Conservation (phyloP, 805 yeast species). For the Candida ortonii region DNA sequence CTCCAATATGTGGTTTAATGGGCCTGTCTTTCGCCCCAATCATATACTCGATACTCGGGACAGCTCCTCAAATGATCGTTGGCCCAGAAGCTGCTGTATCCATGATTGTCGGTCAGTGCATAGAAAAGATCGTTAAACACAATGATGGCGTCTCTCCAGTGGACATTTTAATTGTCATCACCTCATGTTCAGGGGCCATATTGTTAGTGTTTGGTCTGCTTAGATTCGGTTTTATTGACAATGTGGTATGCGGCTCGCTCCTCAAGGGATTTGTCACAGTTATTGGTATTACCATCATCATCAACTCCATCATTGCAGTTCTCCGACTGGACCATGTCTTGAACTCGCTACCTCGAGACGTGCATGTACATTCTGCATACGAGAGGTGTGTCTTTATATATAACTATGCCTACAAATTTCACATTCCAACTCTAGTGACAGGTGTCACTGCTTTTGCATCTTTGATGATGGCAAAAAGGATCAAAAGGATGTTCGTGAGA, state of each 20-base stretch:
- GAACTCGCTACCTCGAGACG: constrained; percentile 40
- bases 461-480: constrained; percentile 40
- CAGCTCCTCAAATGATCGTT: constrained; percentile 85
- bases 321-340: constrained; percentile 59
- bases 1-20: constrained; percentile 74
- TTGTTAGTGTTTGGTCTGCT: constrained; percentile 71
- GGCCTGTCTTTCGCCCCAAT: constrained; percentile 76
- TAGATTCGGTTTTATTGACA: constrained; percentile 84
- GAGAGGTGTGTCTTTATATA: constrained; percentile 62
- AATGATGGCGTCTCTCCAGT: constrained; percentile 42
- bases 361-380: constrained; percentile 65
- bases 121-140: constrained; percentile 52
- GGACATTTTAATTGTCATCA: constrained; percentile 62
- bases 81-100: constrained; percentile 93
- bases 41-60: constrained; percentile 73
- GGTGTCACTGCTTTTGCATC: constrained; percentile 51
- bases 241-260: constrained; percentile 71
- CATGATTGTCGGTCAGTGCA: constrained; percentile 74
- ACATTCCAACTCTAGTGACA: constrained; percentile 59
- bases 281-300: constrained; percentile 78
- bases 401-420: constrained; percentile 44
- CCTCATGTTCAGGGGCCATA: constrained; percentile 73
- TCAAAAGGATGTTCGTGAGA: constrained; percentile 37
- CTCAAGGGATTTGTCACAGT: constrained; percentile 83
- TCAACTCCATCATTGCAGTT: constrained; percentile 70